phyloP scores from a whole-genome alignment of 352 stramenopile species.

The Phytophthora ohioensis region DNA sequence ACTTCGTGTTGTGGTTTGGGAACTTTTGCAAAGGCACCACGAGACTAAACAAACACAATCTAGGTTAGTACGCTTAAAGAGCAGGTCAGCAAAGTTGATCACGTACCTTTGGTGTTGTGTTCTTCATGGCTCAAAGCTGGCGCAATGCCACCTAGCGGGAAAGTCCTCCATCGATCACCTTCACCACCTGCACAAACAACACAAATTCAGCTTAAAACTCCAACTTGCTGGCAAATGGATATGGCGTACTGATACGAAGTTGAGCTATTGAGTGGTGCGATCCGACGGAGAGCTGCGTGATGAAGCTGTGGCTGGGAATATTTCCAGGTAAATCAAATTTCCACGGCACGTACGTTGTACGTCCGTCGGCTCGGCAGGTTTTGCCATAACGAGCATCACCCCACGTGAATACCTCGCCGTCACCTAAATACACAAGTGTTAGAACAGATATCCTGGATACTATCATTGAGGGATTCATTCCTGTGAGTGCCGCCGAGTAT shows the following conservation, averaged over 20 bases:
- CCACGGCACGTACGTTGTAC: conserved; percentile 77
- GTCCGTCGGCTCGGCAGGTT: conserved; percentile 45
- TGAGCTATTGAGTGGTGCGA: conserved; percentile 63
- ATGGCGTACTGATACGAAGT: conserved; percentile 51
- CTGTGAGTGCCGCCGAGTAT: conserved; percentile 64
- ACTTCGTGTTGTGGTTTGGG: conserved; percentile 36
- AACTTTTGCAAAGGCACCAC: conserved; percentile 48
- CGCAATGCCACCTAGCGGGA: conserved; percentile 47
- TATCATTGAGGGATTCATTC: conserved; percentile 9
- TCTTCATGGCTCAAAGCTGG: conserved; percentile 30
- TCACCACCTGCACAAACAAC: conserved; percentile 28
- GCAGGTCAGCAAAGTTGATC: background rate
- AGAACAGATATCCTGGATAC: background rate
- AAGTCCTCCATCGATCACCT: conserved; percentile 76
- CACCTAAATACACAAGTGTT: conserved; percentile 32
- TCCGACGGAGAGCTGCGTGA: conserved; percentile 70
- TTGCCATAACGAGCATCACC: conserved; percentile 66
- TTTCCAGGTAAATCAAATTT: conserved; percentile 34
- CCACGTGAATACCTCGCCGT: conserved; percentile 77
- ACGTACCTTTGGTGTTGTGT: conserved; percentile 24
- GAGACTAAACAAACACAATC: conserved; percentile 24
- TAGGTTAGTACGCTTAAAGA: background rate
- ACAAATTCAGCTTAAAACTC: background rate
- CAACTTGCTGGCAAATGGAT: background rate
- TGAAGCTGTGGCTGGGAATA: conserved; percentile 43